Evolutionary conservation across 768 basidiomycete species (phyloP).

Genomic region (Lentinula boryana): DNA sequence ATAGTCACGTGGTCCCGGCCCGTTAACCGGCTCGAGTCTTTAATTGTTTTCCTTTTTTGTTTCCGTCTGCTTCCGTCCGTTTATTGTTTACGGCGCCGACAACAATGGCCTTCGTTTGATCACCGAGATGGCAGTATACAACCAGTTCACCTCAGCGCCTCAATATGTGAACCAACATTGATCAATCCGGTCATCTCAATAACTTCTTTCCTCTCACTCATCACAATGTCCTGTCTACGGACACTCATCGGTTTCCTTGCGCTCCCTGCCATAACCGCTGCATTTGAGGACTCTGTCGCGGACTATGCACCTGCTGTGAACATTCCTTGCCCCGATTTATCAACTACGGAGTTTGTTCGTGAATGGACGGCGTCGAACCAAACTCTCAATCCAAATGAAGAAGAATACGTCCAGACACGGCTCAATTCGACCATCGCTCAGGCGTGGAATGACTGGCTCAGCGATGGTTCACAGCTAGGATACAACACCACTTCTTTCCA

Average conservation of each 20-base stretch:
- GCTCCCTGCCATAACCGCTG: not conserved
- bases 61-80: not conserved
- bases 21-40: not conserved
- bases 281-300: constrained; percentile 23
- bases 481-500: constrained; percentile 43
- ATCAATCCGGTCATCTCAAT: not conserved
- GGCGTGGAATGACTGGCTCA: constrained; percentile 59
- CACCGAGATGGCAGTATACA: not conserved
- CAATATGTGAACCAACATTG: not conserved
- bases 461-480: constrained; percentile 44
- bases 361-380: constrained; percentile 45
- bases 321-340: constrained; percentile 45
- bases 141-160: not conserved
- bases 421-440: constrained; percentile 30
- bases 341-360: constrained; percentile 43
- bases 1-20: not conserved
- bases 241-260: constrained; percentile 2
- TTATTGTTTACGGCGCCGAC: not conserved
- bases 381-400: constrained; percentile 42
- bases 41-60: not conserved
- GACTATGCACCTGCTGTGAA: constrained; percentile 50
- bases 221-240: not conserved
- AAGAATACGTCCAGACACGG: constrained; percentile 39
- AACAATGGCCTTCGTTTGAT: not conserved
- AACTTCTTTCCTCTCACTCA: not conserved